Base-by-base conservation (phyloP, 169 alveolate species). In the Plasmodium relictum region DNA sequence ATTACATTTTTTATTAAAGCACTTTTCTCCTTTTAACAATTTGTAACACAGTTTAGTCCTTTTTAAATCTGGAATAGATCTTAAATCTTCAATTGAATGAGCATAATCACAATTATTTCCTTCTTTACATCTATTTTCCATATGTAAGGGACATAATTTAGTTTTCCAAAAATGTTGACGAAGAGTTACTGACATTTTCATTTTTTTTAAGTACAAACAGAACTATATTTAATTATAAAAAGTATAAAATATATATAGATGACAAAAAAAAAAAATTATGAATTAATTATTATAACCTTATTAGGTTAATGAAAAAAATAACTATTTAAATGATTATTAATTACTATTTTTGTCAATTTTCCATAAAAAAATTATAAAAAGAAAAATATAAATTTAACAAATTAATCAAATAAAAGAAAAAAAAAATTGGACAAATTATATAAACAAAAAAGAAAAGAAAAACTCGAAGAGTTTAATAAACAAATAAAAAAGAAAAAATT, bases 61-160 rank as follows among this genome's bases (percentile, higher is more conserved):
- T 50, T 88, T 56, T 63, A 93, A 88, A 76, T 93, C 92, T 18
- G 96, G 96, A 37, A 88, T 88, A 16, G 88, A 87, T 59, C 92
- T 91, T 42, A 93, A 83, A 62, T 93, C 96, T 58, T 59, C 88
- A 56, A 48, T 76, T 31, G 78, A 66, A 87, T 93, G 96, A 58
- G 96, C 96, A 65, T 93, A 93, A 63, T 92, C 93, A 74, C 96
- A 93, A 42, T 93, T 72, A 8, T 58, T 48, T 16, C 93, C 89
- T 69, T 83, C 91, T 61, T 83, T 83, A 37, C 91, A 83, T 71
- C 72, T 68, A 42, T 83, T 83, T 58, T 83, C 91, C 83, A 69
- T 69, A 83, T 83, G 85, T 18, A 83, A 68, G 18, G 91, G 91
- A 54, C 91, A 83, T 45, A 83, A 24, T 62, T 83, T 83, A 31